These are phyloP conservation scores for Monosporascus sp. DNA, from an alignment of 2,329 filamentous ascomycete species.

Conservation along the genomic window DNA sequence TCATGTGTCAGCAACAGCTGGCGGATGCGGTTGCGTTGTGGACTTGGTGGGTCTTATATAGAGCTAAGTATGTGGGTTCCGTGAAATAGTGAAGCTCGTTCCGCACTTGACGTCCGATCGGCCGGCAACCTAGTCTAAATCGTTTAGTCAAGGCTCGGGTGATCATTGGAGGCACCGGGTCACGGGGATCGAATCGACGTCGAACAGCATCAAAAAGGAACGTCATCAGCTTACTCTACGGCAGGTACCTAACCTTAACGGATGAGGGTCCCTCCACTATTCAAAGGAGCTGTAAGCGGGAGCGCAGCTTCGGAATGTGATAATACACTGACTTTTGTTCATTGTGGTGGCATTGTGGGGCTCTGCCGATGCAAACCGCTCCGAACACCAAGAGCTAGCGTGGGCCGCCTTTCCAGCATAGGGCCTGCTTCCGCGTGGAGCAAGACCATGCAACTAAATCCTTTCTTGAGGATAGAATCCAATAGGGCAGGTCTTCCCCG, in stretches of 20 bases:
- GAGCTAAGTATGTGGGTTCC: too few relatives aligned
- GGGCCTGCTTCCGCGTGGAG: neutral
- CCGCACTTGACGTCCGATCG: neutral
- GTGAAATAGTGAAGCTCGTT: too few relatives aligned
- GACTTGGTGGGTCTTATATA: too few relatives aligned
- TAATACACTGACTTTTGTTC: neutral
- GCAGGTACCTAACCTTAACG: neutral
- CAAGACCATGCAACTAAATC: neutral
- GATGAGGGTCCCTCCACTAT: neutral
- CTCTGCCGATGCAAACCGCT: conserved; percentile 17
- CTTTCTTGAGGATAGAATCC: neutral
- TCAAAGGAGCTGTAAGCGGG: neutral
- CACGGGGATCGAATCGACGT: neutral
- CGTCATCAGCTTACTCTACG: neutral
- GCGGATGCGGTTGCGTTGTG: too few relatives aligned
- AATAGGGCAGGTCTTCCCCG: neutral
- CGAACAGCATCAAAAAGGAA: neutral
- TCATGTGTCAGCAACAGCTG: too few relatives aligned
- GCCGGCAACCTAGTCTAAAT: neutral
- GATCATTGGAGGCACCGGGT: neutral
- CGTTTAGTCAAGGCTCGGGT: neutral
- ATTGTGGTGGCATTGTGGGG: neutral
- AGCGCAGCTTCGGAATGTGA: neutral
- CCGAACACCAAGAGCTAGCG: conserved; percentile 1
- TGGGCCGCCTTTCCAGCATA: neutral